These are phyloP conservation scores for Erysimum pusillum DNA, from an alignment of 441 rosid genomes.

Conservation along the genomic window DNA sequence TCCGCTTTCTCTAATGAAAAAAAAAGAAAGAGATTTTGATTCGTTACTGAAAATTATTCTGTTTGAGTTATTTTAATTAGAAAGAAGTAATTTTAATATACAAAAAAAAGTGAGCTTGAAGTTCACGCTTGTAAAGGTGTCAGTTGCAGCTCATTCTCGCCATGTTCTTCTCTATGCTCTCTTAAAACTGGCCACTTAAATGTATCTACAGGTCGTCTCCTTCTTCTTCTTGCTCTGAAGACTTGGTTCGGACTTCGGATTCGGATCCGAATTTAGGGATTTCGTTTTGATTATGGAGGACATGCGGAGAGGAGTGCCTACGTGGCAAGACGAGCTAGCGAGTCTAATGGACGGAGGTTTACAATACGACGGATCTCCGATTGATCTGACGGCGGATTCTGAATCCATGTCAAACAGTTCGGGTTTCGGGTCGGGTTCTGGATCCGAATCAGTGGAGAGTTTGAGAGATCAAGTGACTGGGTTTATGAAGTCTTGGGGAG, in stretches of 20 bases:
- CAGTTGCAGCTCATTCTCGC: constrained; percentile 47
- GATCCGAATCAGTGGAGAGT: constrained; percentile 58
- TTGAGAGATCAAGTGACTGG: constrained; percentile 75
- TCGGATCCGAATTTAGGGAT: constrained; percentile 23
- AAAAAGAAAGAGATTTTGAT: constrained; percentile 45
- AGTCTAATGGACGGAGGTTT: constrained; percentile 63
- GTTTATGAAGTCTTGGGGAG: constrained; percentile 88
- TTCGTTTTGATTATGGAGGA: constrained; percentile 63
- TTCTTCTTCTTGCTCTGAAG: constrained; percentile 20
- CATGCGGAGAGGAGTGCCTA: constrained; percentile 52
- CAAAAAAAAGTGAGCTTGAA: constrained; percentile 55
- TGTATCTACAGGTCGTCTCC: constrained; percentile 12
- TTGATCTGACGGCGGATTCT: constrained; percentile 47
- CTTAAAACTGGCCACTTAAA: neutral
- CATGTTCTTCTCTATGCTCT: constrained; percentile 36
- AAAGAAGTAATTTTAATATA: neutral
- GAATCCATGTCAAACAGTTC: constrained; percentile 37
- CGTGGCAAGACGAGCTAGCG: constrained; percentile 84
- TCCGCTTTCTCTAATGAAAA: neutral
- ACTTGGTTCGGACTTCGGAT: constrained; percentile 14
- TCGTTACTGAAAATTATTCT: constrained; percentile 46
- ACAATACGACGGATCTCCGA: constrained; percentile 53
- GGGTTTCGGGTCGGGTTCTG: constrained; percentile 38
- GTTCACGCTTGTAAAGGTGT: constrained; percentile 71
- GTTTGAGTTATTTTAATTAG: constrained; percentile 12